Evolutionary conservation across 2,329 filamentous ascomycete genomes (phyloP).

Genomic region (Xylaria sp.): DNA sequence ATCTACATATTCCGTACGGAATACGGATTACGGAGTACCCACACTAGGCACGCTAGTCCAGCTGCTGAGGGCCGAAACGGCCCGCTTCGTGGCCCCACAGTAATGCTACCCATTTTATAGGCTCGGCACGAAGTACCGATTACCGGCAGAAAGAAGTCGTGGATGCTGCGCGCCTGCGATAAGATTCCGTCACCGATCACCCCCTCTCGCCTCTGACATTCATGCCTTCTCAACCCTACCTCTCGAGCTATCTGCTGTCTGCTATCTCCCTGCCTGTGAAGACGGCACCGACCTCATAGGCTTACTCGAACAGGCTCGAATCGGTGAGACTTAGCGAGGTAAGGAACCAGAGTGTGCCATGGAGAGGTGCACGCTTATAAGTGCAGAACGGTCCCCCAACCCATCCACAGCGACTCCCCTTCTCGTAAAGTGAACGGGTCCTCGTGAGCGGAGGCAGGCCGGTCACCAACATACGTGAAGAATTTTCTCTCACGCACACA

Average conservation of each 20-base stretch:
- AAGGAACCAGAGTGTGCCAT: not conserved
- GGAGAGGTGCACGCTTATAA: not conserved
- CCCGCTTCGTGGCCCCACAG: not conserved
- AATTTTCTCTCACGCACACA: not conserved
- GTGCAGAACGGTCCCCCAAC: not conserved
- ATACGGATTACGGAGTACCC: too few species aligned
- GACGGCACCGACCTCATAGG: not conserved
- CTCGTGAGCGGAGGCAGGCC: not conserved
- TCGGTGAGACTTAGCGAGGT: not conserved
- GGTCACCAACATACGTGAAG: constrained; percentile 6
- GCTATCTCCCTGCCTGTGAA: not conserved
- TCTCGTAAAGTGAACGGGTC: not conserved
- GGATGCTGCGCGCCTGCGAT: too few species aligned
- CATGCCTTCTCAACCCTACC: not conserved
- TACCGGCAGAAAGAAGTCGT: not conserved
- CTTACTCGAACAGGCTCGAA: not conserved
- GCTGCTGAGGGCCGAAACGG: not conserved
- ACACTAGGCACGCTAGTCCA: not conserved
- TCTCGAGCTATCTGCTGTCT: too few species aligned
- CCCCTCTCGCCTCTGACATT: not conserved
- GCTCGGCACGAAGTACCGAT: not conserved
- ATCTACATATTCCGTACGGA: too few species aligned
- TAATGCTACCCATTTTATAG: not conserved
- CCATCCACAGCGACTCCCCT: not conserved
- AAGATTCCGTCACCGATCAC: not conserved